Conservation (phyloP, 495 filamentous ascomycete species). For the Neurospora sp. region DNA sequence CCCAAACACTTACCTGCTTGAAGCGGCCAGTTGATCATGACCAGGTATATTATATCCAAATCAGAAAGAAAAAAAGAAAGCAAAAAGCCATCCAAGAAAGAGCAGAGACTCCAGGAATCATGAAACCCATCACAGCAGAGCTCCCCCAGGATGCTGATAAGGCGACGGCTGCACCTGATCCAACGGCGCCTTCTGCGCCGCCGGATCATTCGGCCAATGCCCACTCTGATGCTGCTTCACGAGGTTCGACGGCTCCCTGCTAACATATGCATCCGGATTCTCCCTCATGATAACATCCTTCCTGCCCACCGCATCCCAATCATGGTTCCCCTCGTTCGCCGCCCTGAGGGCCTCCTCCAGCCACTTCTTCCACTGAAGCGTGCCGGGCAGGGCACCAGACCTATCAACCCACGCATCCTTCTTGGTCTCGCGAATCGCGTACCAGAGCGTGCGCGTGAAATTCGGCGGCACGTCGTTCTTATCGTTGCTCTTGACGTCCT, state of each 20-base stretch:
- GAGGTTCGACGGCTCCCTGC: too few species aligned
- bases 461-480: constrained; percentile 27
- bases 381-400: constrained; percentile 38
- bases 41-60: background rate
- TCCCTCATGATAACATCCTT: constrained; percentile 39
- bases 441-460: constrained; percentile 48
- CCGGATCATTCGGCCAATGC: background rate
- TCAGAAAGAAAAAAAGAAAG: background rate
- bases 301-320: constrained; percentile 39
- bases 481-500: constrained; percentile 24
- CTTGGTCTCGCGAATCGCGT: constrained; percentile 42
- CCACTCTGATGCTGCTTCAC: background rate
- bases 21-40: background rate
- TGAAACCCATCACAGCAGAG: background rate
- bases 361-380: constrained; percentile 43
- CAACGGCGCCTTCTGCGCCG: constrained; percentile 15
- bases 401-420: constrained; percentile 38
- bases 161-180: constrained; percentile 8
- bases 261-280: constrained; percentile 7
- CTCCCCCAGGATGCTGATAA: background rate
- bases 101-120: background rate
- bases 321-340: constrained; percentile 18
- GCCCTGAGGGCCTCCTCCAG: constrained; percentile 35
- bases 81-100: background rate
- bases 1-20: background rate